Conservation (phyloP, 805 yeast species). For the Ogataea naganishii region DNA sequence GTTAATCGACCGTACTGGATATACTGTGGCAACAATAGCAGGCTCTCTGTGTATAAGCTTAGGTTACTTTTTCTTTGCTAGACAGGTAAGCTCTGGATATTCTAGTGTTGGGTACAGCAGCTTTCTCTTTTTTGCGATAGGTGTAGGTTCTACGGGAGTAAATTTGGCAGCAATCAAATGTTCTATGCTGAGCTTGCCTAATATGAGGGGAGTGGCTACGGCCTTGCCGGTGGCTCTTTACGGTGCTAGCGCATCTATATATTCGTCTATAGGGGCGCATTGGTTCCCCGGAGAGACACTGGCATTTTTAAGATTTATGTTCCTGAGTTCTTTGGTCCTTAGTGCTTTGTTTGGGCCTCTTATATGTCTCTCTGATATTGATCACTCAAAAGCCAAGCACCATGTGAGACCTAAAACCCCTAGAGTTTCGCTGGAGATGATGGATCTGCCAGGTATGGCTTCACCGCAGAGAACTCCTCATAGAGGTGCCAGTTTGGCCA, state of each 20-base stretch:
- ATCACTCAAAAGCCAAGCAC: slow-evolving; percentile 16
- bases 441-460: no score
- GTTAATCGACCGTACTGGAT: slow-evolving; percentile 57
- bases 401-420: no score
- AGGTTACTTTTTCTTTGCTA: slow-evolving; percentile 50
- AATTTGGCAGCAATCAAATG: slow-evolving; percentile 62
- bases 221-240: slow-evolving; percentile 67
- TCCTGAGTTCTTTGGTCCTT: slow-evolving; percentile 31
- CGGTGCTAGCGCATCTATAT: slow-evolving; percentile 66
- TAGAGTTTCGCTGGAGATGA: no score
- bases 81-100: slow-evolving; percentile 35
- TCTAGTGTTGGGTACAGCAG: slow-evolving; percentile 34
- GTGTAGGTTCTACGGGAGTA: slow-evolving; percentile 60
- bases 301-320: slow-evolving; percentile 39
- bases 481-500: no score
- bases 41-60: slow-evolving; percentile 41
- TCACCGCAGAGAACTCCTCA: no score
- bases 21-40: slow-evolving; percentile 37
- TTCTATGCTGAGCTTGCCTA: slow-evolving; percentile 63
- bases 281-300: slow-evolving; percentile 52
- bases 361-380: slow-evolving; percentile 31
- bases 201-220: slow-evolving; percentile 64
- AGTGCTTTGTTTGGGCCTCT: slow-evolving; percentile 38
- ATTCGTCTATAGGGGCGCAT: slow-evolving; percentile 44
- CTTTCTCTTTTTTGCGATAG: slow-evolving; percentile 44